phyloP scores from a whole-genome alignment of 768 basidiomycete species.

The Sporobolomyces pararoseus region DNA sequence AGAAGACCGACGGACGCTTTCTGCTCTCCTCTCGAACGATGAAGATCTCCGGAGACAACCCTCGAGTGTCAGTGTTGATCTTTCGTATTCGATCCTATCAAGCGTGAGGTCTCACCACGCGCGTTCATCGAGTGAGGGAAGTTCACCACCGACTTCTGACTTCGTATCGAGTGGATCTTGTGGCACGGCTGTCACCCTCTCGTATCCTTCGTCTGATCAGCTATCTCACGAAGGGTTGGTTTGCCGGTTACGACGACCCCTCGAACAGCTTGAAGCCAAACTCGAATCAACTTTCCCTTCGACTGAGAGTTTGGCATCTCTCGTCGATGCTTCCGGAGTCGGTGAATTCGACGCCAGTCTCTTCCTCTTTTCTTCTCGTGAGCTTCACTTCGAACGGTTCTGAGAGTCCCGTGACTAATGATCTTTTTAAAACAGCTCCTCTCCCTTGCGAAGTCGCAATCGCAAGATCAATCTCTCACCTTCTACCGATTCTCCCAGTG shows the following conservation, averaged over 20 bases:
- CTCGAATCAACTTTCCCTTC: constrained; percentile 12
- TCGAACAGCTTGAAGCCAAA: constrained; percentile 32
- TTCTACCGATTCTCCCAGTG: constrained; percentile 32
- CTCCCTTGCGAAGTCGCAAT: constrained; percentile 17
- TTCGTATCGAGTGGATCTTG: background rate
- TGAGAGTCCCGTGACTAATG: background rate
- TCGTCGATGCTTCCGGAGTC: constrained; percentile 6
- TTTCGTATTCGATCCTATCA: constrained; percentile 23
- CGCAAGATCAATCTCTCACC: constrained; percentile 19
- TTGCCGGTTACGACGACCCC: background rate
- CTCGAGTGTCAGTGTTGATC: background rate
- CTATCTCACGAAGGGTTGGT: background rate
- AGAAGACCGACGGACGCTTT: constrained; percentile 19
- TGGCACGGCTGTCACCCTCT: background rate
- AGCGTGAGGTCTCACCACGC: background rate
- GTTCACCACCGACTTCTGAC: too few relatives aligned
- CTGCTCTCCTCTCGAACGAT: constrained; percentile 16
- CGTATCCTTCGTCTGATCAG: background rate
- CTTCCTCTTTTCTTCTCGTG: constrained; percentile 33
- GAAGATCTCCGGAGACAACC: background rate
- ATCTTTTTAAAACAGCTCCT: constrained; percentile 14
- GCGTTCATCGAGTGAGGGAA: background rate
- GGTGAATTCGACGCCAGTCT: constrained; percentile 17
- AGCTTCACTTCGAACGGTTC: background rate
- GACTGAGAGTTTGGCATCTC: background rate